These are phyloP conservation scores for Zygnema circumcarinatum DNA, from an alignment of 139 green algal genomes.

Conservation along the genomic window DNA sequence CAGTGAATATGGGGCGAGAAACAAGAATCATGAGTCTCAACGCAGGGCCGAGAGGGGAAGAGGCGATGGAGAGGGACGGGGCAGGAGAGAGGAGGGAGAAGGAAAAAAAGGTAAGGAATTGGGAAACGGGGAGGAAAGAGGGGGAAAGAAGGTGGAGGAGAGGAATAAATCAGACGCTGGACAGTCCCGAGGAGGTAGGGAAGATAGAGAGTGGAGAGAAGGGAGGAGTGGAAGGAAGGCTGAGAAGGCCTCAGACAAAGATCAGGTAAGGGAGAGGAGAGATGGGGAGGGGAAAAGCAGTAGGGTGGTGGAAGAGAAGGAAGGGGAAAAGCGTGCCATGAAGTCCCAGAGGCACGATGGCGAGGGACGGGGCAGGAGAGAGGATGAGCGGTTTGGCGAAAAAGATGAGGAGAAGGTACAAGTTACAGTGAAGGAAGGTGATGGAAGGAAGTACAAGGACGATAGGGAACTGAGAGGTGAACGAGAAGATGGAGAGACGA, in stretches of 20 bases:
- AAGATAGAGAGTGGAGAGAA: slow-evolving; percentile 5
- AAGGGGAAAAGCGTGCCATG: not conserved
- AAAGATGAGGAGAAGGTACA: not conserved
- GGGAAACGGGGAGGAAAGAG: not conserved
- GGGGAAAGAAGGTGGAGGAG: not conserved
- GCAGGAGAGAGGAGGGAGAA: not conserved
- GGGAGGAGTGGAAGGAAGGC: not conserved
- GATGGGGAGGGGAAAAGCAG: not conserved
- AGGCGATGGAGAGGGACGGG: not conserved
- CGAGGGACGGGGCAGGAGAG: not conserved
- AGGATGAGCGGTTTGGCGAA: not conserved
- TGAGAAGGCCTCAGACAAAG: not conserved
- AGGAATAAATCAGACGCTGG: not conserved
- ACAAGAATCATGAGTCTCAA: too few relatives aligned
- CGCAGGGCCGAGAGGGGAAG: too few relatives aligned
- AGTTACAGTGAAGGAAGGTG: not conserved
- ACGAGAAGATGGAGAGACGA: not conserved
- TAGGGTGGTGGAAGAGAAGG: not conserved
- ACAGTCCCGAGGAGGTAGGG: not conserved
- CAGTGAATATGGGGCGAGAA: too few relatives aligned
- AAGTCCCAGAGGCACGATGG: not conserved
- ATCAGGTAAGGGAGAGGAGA: not conserved
- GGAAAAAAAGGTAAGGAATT: not conserved
- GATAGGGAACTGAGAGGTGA: not conserved
- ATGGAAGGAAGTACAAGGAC: not conserved